These are phyloP conservation scores for Lipomyces yamanashiensis DNA, from an alignment of 805 yeast species.

Conservation along the genomic window DNA sequence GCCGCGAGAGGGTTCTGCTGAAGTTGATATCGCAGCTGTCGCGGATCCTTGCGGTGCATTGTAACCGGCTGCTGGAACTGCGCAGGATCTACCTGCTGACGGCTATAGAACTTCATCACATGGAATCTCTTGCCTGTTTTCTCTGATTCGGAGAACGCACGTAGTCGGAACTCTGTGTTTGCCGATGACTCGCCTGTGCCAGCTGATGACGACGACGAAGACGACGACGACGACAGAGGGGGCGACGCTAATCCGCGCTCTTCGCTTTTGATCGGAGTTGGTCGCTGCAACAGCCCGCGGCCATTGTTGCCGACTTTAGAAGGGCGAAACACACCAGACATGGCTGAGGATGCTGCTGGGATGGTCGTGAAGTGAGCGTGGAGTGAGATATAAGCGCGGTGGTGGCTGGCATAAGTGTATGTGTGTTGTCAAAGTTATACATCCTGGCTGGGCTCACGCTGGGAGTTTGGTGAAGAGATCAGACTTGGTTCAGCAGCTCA, in stretches of 20 bases:
- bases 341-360: not conserved
- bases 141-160: constrained; percentile 74
- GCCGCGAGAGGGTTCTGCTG: constrained; percentile 42
- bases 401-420: not conserved
- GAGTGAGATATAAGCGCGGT: not conserved
- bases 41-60: constrained; percentile 91
- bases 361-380: not conserved
- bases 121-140: constrained; percentile 62
- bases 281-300: constrained; percentile 5
- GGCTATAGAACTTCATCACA: constrained; percentile 77
- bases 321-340: constrained; percentile 25
- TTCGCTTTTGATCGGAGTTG: constrained; percentile 14
- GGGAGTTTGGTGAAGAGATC: no score
- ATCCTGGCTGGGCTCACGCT: not conserved
- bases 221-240: not conserved
- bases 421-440: not conserved
- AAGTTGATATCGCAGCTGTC: constrained; percentile 83
- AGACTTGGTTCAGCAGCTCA: no score
- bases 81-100: constrained; percentile 70
- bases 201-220: not conserved
- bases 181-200: not conserved
- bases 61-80: constrained; percentile 80
- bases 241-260: constrained; percentile 5
- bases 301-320: constrained; percentile 5
- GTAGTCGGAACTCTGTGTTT: constrained; percentile 56